These are phyloP conservation scores for Trametes cingulata DNA, from an alignment of 768 basidiomycete species.

Conservation along the genomic window DNA sequence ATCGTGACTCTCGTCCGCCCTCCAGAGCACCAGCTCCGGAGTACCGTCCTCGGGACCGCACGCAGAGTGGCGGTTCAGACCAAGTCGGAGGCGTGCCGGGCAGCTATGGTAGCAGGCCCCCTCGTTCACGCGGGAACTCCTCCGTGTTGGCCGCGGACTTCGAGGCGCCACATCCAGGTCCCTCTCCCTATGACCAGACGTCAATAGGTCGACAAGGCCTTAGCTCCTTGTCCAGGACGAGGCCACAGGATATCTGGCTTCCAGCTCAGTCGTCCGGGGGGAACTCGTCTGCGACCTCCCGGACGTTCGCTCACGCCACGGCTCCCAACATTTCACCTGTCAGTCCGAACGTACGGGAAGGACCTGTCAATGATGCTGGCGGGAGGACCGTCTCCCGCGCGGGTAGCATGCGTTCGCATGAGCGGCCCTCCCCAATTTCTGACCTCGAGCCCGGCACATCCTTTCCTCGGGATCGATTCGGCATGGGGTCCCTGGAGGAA, in stretches of 20 bases:
- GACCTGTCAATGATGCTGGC: constrained; percentile 47
- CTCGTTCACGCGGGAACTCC: constrained; percentile 25
- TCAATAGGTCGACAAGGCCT: constrained; percentile 19
- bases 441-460: constrained; percentile 11
- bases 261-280: constrained; percentile 42
- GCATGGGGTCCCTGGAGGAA: constrained; percentile 9
- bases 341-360: constrained; percentile 14
- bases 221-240: constrained; percentile 29
- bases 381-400: constrained; percentile 36
- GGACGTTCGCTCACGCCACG: constrained; percentile 42
- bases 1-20: constrained; percentile 18
- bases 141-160: constrained; percentile 16
- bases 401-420: constrained; percentile 20
- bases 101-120: constrained; percentile 12
- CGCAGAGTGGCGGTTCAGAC: constrained; percentile 18
- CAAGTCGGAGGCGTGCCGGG: constrained; percentile 11
- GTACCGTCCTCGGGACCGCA: constrained; percentile 17
- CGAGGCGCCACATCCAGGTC: constrained; percentile 1
- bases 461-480: constrained; percentile 14
- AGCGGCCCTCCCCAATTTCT: constrained; percentile 10
- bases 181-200: constrained; percentile 7
- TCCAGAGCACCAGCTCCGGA: constrained; percentile 13
- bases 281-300: constrained; percentile 39
- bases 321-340: constrained; percentile 10
- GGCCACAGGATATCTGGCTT: constrained; percentile 50